Evolutionary conservation across 768 basidiomycete species (phyloP), one percentile per base, ranked within the genome.

Genomic region (Leucosporidium creatinivorum): DNA sequence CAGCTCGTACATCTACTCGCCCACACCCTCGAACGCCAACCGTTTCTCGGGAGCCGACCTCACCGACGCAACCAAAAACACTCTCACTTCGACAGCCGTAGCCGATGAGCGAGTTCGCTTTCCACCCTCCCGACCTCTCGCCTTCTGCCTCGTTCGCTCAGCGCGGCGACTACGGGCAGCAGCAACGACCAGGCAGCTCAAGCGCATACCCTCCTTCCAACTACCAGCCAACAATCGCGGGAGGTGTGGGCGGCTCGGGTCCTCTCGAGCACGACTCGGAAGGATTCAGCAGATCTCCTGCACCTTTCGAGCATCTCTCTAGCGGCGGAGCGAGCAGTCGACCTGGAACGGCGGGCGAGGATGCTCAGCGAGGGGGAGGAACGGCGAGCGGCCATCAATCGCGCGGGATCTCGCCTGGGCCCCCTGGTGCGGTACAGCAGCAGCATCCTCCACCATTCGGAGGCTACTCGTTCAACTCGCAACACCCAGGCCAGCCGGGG

Each of bases 111-210:
- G 68, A 69, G 28, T 69, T 69, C 19, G 48, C 54, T 2, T 69
- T 58, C 60, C 63, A 69, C 33, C 68, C 68, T 28, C 68, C 68
- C 3, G 39, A 33, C 3, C 55, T 62, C 18, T 69, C 68, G 19
- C 63, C 63, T 8, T 44, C 36, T 1, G 49, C 49, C 18, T 55
- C 39, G 58, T 18, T 33, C 17, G 9, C 65, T 21, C 30, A 49
- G 36, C 54, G 30, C 8, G 6, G 25, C 31, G 52, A 65, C 13
- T 44, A 44, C 39, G 39, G 39, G 8, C 39, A 44, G 15, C 39
- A 44, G 39, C 39, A 44, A 44, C 39, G 39, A 44, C 39, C 39
- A 44, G 39, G 39, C 39, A 44, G 39, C 39, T 44, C 39, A 17
- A 44, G 39, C 39, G 39, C 39, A 15, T 44, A 52, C 52, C 58